phyloP scores from a whole-genome alignment of 805 yeast genomes.

The Kodamaea leandrae region DNA sequence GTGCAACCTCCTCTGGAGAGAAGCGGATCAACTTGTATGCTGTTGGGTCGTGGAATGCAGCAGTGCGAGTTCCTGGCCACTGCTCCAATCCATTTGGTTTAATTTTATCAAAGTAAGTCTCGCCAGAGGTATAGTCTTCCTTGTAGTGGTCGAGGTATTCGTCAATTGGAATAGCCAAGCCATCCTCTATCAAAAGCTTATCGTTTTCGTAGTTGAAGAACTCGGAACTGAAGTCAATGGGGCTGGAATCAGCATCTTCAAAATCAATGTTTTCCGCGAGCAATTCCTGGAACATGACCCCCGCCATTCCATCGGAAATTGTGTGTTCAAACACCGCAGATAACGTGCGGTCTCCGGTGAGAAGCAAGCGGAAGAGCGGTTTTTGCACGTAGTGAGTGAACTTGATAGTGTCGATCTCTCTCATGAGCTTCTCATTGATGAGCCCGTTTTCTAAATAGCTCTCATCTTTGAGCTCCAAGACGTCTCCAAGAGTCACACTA shows the following conservation, averaged over 20 bases:
- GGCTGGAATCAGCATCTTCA: conserved; percentile 3
- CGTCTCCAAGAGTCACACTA: conserved; percentile 22
- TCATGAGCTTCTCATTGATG: conserved; percentile 31
- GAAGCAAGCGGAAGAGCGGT: conserved; percentile 30
- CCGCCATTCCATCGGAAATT: conserved; percentile 39
- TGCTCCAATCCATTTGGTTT: conserved; percentile 19
- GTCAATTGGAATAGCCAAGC: conserved; percentile 38
- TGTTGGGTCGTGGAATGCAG: conserved; percentile 15
- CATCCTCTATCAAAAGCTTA: conserved; percentile 17
- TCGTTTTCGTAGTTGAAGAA: conserved; percentile 26
- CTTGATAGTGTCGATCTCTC: conserved; percentile 16
- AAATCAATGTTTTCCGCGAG: conserved; percentile 28
- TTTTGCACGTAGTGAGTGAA: conserved; percentile 23
- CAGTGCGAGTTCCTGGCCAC: conserved; percentile 34
- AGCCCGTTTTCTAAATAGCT: conserved; percentile 15
- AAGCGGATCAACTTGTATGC: conserved; percentile 30
- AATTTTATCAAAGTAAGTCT: conserved; percentile 23
- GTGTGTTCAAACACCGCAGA: conserved; percentile 34
- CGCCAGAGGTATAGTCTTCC: conserved; percentile 26
- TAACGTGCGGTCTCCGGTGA: conserved; percentile 22
- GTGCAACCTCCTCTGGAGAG: conserved; percentile 21
- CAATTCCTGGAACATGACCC: conserved; percentile 32
- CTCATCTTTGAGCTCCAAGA: conserved; percentile 18
- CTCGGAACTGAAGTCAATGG: conserved; percentile 8
- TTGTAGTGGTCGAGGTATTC: conserved; percentile 24